phyloP scores from a whole-genome alignment of 2,329 filamentous ascomycete genomes.

The Verticillium albo-atrum region DNA sequence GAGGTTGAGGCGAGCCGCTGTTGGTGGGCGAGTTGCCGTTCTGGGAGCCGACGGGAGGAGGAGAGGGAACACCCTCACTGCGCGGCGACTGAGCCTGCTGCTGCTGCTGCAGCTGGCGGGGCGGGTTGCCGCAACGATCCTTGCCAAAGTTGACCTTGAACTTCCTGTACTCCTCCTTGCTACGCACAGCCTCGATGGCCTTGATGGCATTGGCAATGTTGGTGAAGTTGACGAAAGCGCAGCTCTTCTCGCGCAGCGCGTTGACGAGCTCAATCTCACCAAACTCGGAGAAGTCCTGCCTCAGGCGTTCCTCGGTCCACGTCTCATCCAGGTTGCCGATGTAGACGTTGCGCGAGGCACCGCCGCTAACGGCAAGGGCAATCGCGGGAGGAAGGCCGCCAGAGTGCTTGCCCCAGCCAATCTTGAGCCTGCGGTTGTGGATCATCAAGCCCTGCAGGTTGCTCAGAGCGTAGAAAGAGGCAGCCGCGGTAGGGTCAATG shows the following conservation, averaged over 20 bases:
- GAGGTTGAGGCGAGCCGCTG: conserved; percentile 35
- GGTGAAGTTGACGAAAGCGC: conserved; percentile 98
- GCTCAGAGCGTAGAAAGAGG: conserved; percentile 95
- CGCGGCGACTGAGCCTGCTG: conserved; percentile 55
- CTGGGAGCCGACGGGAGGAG: neutral
- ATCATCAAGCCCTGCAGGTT: conserved; percentile 99
- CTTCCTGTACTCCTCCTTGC: conserved; percentile 92
- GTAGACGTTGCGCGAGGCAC: conserved; percentile 97
- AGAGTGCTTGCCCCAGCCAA: conserved; percentile 99
- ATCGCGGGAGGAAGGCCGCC: conserved; percentile 94
- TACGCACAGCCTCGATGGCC: conserved; percentile 91
- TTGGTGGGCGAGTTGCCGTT: conserved; percentile 49
- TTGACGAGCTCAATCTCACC: conserved; percentile 98
- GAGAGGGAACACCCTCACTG: conserved; percentile 47
- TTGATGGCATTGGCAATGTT: conserved; percentile 99
- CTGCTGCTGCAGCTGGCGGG: conserved; percentile 71
- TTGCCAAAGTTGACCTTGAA: conserved; percentile 99
- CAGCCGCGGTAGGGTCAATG: conserved; percentile 95
- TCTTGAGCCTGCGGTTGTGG: conserved; percentile 95
- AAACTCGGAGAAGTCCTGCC: conserved; percentile 95
- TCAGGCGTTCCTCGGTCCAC: conserved; percentile 92
- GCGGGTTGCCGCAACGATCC: conserved; percentile 94
- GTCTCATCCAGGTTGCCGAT: conserved; percentile 96
- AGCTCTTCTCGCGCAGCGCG: conserved; percentile 95
- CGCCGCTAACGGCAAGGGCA: conserved; percentile 90